Conservation (phyloP, 805 yeast species). For the Blastobotrys robertii region DNA sequence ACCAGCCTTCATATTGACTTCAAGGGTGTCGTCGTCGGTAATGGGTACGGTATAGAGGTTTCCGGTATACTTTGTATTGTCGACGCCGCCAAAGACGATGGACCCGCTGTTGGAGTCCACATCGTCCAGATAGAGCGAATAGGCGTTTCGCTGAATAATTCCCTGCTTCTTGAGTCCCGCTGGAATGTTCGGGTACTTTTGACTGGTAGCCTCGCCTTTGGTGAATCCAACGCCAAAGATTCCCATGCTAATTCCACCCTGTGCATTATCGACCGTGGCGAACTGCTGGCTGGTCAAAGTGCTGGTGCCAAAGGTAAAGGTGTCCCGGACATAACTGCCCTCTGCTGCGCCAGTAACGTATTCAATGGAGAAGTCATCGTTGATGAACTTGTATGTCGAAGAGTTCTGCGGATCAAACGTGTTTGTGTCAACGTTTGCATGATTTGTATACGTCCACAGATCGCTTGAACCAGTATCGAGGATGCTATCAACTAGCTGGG, state of each 20-base stretch:
- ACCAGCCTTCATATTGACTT: constrained; percentile 9
- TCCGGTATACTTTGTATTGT: constrained; percentile 33
- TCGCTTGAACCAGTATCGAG: constrained; percentile 45
- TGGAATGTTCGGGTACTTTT: constrained; percentile 51
- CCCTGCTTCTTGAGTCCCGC: constrained; percentile 45
- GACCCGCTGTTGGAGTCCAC: constrained; percentile 20
- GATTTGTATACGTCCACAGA: constrained; percentile 33
- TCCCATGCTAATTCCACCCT: constrained; percentile 4
- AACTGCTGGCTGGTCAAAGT: constrained; percentile 28
- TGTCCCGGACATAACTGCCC: constrained; percentile 55
- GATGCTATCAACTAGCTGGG: constrained; percentile 31
- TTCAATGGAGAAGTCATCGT: constrained; percentile 12
- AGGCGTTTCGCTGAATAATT: constrained; percentile 41
- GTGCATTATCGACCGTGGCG: constrained; percentile 7
- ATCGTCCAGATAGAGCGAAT: constrained; percentile 51
- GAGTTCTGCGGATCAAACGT: constrained; percentile 9
- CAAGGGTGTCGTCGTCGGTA: constrained; percentile 23
- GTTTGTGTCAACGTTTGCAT: constrained; percentile 1
- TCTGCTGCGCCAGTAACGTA: constrained; percentile 20
- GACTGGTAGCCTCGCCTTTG: constrained; percentile 14
- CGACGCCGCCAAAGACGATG: constrained; percentile 41
- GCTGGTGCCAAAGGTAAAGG: constrained; percentile 38
- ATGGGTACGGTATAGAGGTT: constrained; percentile 32
- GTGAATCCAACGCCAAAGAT: constrained; percentile 24
- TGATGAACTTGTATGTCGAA: constrained; percentile 13